Base-by-base conservation (phyloP, 2,329 filamentous ascomycete species). In the Lachnellula arida region DNA sequence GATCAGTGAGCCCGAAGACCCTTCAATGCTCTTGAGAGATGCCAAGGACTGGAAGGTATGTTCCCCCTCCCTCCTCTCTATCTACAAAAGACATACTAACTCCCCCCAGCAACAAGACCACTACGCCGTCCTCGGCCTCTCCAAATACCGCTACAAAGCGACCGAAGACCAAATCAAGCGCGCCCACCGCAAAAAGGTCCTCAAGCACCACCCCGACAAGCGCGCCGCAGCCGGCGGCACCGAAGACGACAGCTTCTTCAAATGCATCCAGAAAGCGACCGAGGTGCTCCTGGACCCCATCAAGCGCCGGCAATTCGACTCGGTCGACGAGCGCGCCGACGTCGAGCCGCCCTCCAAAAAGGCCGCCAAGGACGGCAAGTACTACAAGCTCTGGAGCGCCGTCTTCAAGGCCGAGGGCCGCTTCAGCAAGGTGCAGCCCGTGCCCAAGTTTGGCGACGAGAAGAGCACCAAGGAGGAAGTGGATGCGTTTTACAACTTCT, bases 11-110 rank as follows among this genome's bases (percentile, higher is more conserved):
- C 78, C 87, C 32, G 94, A 99, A 77, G 93, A 97, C 71, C 87
- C 91, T 55, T 82, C 95, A 77, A 88, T 97, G 84, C 85, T 99
- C 34, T 82, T 89, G 73, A 85, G 91, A 54, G 91, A 97, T 72
- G 92, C 94, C 70, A 99, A 99, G 80, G 94, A 99, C 80, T 99
- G 94, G 94, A 99, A 99, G 88, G 91, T 93, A 74, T 64, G 79
- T 65, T 51, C 22, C 17, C 5, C 17, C 34, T 5, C 34, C 17
- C 52, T n/a, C 17, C 17, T n/a, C n/a, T n/a, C n/a, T n/a, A 44
- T 49, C 14, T 7, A 19, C 11, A 35, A 12, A 46, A 14, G n/a
- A 17, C 12, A 49, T 54, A 28, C 59, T 65, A 61, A 66, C 57
- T 40, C 51, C 25, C 42, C 48, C 49, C 62, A 95, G 89, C 81